Evolutionary conservation across 2,329 filamentous ascomycete species (phyloP).

Genomic region (Cercospora citrullina): DNA sequence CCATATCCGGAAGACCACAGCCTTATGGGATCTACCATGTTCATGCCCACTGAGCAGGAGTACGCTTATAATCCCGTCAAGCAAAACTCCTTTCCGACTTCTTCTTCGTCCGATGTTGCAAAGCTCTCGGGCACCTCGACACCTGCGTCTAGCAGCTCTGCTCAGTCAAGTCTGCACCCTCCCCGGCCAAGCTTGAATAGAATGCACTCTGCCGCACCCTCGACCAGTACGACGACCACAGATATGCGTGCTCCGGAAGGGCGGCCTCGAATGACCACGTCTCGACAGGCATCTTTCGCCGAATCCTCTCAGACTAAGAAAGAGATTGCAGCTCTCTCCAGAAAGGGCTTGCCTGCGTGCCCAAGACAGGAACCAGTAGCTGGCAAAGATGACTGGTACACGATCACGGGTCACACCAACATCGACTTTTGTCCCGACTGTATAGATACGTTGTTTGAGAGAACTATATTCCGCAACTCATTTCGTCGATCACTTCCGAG

Average conservation of each 20-base stretch:
- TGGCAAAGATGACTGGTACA: slow-evolving; percentile 77
- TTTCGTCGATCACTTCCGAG: slow-evolving; percentile 65
- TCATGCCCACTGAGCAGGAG: slow-evolving; percentile 47
- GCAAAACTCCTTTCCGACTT: slow-evolving; percentile 13
- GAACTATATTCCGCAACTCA: slow-evolving; percentile 65
- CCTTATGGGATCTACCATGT: slow-evolving; percentile 37
- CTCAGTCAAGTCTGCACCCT: slow-evolving; percentile 9
- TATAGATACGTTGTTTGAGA: slow-evolving; percentile 67
- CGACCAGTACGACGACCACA: background rate
- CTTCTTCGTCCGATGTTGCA: background rate
- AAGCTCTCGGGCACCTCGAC: background rate
- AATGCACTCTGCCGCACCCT: slow-evolving; percentile 13
- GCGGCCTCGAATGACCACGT: slow-evolving; percentile 18
- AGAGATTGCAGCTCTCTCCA: slow-evolving; percentile 51
- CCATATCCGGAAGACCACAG: slow-evolving; percentile 48
- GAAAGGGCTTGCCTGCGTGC: slow-evolving; percentile 61
- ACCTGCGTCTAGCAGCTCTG: slow-evolving; percentile 10
- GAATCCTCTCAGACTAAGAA: slow-evolving; percentile 33
- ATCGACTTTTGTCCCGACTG: slow-evolving; percentile 85
- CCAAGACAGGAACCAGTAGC: slow-evolving; percentile 63
- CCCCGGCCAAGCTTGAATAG: slow-evolving; percentile 17
- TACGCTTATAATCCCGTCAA: slow-evolving; percentile 41
- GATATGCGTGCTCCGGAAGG: slow-evolving; percentile 7
- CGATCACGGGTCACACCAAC: slow-evolving; percentile 65
- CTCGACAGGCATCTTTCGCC: slow-evolving; percentile 26